Evolutionary conservation across 805 yeast genomes (phyloP), one percentile per base, ranked within the genome.

Genomic region (Saturnispora besseyi): DNA sequence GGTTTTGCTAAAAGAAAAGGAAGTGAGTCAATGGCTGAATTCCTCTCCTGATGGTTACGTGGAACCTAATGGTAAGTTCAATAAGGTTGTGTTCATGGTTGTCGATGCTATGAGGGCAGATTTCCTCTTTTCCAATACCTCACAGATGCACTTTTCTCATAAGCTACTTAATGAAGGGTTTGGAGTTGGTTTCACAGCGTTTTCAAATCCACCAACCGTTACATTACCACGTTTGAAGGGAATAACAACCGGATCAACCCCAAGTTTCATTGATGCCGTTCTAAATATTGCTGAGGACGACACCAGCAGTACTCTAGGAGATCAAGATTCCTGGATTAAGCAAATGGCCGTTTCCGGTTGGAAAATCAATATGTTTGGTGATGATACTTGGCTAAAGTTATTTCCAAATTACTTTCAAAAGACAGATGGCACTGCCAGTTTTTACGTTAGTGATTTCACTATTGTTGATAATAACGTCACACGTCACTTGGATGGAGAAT

Each of bases 381-480:
- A 93, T 65, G 99, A 93, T 62, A 93, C 99, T 1, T 93, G 99
- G 99, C 66, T 90, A 54, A 90, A 88, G 61, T 71, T 93, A 45
- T 93, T 90, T 57, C 96, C 96, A 0, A 65, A 65, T 8, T 73
- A 73, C 55, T 90, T 91, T 59, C 71, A 72, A 21, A 71, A 75
- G 43, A 68, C 63, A 29, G 98, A 93, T 37, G 98, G 98, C 1
- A 91, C 98, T 0, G 81, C 86, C 42, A 88, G 96, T 46, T 93
- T 93, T 62, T 93, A 86, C 62, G 99, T 93, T 1, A 83, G 93
- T 49, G 99, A 93, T 63, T 93, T 87, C 63, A 86, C 91, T 2
- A 93, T 90, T 56, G 99, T 93, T 3, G 99, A 93, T 59, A 73
- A 76, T 55, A 93, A 93, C 58, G 99, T 93, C 3, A 90, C 98